Base-by-base conservation (phyloP, 495 filamentous ascomycete genomes). In the Aspergillus egyptiacus region DNA sequence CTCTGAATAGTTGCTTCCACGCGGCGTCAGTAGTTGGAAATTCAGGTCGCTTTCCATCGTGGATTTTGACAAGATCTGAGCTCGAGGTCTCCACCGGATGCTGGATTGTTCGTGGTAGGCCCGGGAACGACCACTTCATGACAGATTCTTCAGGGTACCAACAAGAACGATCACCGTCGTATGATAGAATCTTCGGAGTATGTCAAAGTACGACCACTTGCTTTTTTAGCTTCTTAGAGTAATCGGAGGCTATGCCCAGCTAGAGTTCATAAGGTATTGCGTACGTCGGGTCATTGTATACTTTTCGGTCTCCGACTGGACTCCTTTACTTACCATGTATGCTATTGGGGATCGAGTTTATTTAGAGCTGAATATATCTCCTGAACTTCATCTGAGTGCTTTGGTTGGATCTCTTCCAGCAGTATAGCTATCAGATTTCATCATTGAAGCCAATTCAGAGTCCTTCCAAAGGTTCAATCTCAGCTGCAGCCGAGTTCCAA, bases 41-140 rank as follows among this genome's bases (percentile, higher is more conserved):
- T 20, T 13, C n/a, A 15, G 33, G 6, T 27, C 40, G 40, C 31
- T 31, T 43, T 15, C 15, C 32, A 44, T 33, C 41, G 41, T 33
- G 18, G 41, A 15, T n/a, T n/a, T n/a, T n/a, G n/a, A n/a, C n/a
- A n/a, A n/a, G n/a, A n/a, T 19, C 24, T 27, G 30, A 17, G 11
- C 19, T 24, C 20, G 24, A 19, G 20, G 19, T 35, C 6, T 37
- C 22, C 48, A 51, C 40, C 38, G 30, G 22, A 51, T 51, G 48
- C 41, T 51, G 32, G 48, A 51, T 44, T 51, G 39, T 51, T 42
- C 48, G 48, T 44, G 32, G 48, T 51, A 51, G 31, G 48, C 22
- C 39, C 39, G 37, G 32, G 48, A 44, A 37, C 48, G 48, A 43
- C 41, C 13, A n/a, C 20, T 32, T 36, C 43, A 35, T 34, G 43